These are phyloP conservation scores for Heritiera littoralis DNA, from an alignment of 345 rosid species.

Conservation along the genomic window DNA sequence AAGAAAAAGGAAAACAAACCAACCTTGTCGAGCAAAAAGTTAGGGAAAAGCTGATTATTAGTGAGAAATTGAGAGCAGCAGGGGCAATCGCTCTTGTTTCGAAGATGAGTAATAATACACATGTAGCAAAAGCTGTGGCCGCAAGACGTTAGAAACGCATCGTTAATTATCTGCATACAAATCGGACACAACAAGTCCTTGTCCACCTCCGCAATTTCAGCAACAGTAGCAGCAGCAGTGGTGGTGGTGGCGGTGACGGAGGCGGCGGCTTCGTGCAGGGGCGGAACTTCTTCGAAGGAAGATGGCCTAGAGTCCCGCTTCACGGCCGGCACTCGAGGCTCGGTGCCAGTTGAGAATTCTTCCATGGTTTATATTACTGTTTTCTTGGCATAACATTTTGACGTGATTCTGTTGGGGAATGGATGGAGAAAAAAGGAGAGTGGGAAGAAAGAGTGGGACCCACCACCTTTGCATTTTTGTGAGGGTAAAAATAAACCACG, in stretches of 20 bases:
- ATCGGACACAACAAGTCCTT: conserved; percentile 91
- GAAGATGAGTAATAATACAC: conserved; percentile 92
- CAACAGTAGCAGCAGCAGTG: conserved; percentile 17
- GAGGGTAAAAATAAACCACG: neutral
- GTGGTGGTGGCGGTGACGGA: neutral
- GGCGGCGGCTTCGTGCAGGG: conserved; percentile 30
- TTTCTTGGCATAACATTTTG: neutral
- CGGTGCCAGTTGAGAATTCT: conserved; percentile 43
- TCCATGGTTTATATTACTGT: conserved; percentile 16
- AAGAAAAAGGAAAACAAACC: conserved; percentile 13
- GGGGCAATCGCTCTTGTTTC: conserved; percentile 94
- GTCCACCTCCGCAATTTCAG: conserved; percentile 48
- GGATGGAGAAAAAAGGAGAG: too few relatives aligned
- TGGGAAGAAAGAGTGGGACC: neutral
- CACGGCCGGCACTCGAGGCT: conserved; percentile 64
- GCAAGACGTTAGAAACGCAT: conserved; percentile 93
- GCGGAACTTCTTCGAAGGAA: conserved; percentile 22
- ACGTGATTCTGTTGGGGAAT: too few relatives aligned
- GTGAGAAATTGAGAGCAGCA: conserved; percentile 84
- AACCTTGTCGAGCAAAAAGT: conserved; percentile 89
- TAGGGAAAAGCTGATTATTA: conserved; percentile 79
- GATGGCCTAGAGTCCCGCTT: conserved; percentile 45
- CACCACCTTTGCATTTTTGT: neutral
- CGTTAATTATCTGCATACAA: conserved; percentile 94
- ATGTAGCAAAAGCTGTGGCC: conserved; percentile 98